phyloP scores from a whole-genome alignment of 2,329 filamentous ascomycete species.

The Xylogone sp. region DNA sequence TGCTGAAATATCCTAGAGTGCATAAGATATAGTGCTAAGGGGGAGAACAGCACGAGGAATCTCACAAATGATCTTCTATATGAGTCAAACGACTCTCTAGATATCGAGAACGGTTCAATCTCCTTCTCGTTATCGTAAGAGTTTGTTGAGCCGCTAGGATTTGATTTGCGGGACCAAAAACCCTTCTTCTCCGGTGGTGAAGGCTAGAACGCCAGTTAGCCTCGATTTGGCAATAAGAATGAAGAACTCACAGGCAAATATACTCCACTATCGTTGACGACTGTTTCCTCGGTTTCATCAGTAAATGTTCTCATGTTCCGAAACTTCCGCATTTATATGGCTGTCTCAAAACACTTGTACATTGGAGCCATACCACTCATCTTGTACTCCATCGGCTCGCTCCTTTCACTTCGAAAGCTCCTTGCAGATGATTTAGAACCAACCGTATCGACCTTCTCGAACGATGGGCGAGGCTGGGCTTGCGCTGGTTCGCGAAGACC shows the following conservation, averaged over 20 bases:
- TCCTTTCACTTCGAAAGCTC: constrained; percentile 57
- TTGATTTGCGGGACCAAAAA: constrained; percentile 62
- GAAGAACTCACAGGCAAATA: constrained; percentile 74
- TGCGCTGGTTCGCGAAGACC: constrained; percentile 41
- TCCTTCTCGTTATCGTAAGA: constrained; percentile 65
- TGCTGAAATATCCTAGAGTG: constrained; percentile 77
- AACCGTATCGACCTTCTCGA: constrained; percentile 59
- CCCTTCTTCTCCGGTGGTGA: constrained; percentile 82
- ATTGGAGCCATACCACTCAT: constrained; percentile 62
- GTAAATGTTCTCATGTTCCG: constrained; percentile 5
- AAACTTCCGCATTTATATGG: neutral
- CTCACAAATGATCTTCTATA: constrained; percentile 92
- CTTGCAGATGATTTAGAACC: constrained; percentile 59
- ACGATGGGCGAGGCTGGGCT: constrained; percentile 45
- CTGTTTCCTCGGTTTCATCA: constrained; percentile 42
- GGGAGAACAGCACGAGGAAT: constrained; percentile 15
- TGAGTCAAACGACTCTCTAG: constrained; percentile 93
- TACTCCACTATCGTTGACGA: constrained; percentile 92
- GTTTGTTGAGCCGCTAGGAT: constrained; percentile 51
- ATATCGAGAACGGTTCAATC: constrained; percentile 92
- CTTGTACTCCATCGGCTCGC: constrained; percentile 72
- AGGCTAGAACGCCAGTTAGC: constrained; percentile 51
- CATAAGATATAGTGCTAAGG: constrained; percentile 3
- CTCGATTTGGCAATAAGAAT: constrained; percentile 21
- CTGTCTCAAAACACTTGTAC: neutral